A percentile compares a stretch with the other conserved stretches of the same genome.
Evolutionary conservation across 2,329 filamentous ascomycete genomes (phyloP).

Genomic region (Ascochyta viciae-villosae): DNA sequence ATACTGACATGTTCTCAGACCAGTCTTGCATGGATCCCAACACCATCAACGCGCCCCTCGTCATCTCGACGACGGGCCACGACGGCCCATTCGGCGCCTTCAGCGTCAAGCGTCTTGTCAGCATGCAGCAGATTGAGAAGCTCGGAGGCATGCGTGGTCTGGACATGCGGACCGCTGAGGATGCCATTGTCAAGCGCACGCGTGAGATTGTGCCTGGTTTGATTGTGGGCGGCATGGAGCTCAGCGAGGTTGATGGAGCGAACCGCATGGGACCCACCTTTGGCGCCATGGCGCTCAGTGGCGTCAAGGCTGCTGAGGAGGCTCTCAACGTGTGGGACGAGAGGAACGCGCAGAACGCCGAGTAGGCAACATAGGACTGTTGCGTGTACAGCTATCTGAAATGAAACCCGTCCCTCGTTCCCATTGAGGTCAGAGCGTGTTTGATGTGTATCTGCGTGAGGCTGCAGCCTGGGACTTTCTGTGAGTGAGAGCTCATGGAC

Average conservation of each 20-base stretch:
- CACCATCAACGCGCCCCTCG: conserved; percentile 89
- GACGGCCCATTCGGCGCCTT: conserved; percentile 93
- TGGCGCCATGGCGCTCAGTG: conserved; percentile 85
- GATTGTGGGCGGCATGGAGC: conserved; percentile 94
- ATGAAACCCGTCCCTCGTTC: conserved; percentile 12
- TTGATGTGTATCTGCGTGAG: no score
- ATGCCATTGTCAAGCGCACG: conserved; percentile 91
- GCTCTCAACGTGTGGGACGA: conserved; percentile 78
- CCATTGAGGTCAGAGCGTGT: not conserved
- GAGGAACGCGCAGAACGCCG: conserved; percentile 78
- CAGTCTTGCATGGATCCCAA: conserved; percentile 97
- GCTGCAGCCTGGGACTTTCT: no score
- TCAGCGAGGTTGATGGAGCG: conserved; percentile 87
- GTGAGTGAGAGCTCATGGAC: not conserved
- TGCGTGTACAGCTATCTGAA: not conserved
- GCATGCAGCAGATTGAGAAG: conserved; percentile 82
- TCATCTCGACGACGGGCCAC: conserved; percentile 90
- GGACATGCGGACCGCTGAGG: conserved; percentile 90
- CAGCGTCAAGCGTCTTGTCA: conserved; percentile 86
- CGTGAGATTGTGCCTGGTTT: conserved; percentile 86
- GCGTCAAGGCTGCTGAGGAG: conserved; percentile 91
- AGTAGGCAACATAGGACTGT: conserved; percentile 33
- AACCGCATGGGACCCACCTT: conserved; percentile 93
- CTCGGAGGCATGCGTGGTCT: conserved; percentile 91
- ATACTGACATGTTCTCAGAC: conserved; percentile 58